Conservation (phyloP, 116 monocot genomes). For the Posidonia oceanica region DNA sequence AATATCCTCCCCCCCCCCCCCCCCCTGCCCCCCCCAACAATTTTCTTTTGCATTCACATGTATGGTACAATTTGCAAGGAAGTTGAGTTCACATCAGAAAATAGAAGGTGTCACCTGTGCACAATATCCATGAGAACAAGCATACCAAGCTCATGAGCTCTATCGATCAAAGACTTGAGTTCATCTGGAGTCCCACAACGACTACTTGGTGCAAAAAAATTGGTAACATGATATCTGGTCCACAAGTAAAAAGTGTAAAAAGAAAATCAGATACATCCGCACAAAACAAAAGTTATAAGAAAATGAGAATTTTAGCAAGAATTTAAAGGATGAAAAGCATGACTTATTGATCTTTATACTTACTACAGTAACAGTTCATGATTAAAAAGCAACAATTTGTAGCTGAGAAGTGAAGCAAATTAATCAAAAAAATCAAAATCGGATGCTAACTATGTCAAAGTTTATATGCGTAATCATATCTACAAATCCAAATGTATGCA, state of each 20-base stretch:
- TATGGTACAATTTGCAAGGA: no score
- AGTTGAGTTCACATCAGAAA: not conserved
- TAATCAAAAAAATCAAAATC: no score
- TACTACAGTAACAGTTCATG: no score
- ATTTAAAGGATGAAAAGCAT: not conserved
- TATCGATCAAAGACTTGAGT: conserved; percentile 92
- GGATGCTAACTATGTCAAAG: no score
- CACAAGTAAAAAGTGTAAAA: conserved; percentile 2
- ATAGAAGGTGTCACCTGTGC: conserved; percentile 47
- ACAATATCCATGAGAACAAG: conserved; percentile 99
- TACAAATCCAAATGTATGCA: not conserved
- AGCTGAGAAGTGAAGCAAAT: no score
- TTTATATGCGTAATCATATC: not conserved
- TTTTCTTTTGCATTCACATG: no score
- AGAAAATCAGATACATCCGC: no score
- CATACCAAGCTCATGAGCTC: conserved; percentile 93
- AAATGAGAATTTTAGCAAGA: not conserved
- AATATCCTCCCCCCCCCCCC: no score
- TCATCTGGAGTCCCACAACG: conserved; percentile 99
- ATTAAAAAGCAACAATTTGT: no score
- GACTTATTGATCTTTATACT: no score
- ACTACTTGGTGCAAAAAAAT: conserved; percentile 98
- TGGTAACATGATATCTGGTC: conserved; percentile 96
- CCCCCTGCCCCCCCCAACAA: no score
- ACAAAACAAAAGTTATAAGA: not conserved